Conservation (phyloP, 345 rosid species). For the Nephelium lappaceum region DNA sequence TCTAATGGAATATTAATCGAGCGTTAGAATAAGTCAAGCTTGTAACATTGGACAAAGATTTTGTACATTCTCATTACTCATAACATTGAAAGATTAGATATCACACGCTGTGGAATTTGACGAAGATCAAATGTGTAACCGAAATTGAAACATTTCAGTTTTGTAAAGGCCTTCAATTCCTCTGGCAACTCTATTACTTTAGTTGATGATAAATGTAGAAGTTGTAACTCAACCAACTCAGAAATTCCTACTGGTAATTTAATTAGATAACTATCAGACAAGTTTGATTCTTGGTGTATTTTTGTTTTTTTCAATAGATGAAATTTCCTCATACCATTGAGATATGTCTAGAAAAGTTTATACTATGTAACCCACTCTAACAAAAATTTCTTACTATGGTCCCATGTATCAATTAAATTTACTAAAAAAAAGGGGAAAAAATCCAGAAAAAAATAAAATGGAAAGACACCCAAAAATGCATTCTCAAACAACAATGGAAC, state of each 20-base stretch:
- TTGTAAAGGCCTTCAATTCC: not conserved
- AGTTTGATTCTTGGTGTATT: not conserved
- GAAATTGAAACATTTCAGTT: not conserved
- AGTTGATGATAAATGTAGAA: not conserved
- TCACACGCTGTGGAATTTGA: not conserved
- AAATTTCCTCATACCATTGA: no score
- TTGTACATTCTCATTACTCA: no score
- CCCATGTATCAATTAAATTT: no score
- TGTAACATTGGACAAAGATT: no score
- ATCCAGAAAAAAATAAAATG: no score
- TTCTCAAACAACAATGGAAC: no score
- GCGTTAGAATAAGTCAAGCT: not conserved
- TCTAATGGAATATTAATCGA: not conserved
- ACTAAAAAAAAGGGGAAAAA: no score
- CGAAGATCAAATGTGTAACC: fast-evolving
- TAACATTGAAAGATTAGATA: not conserved
- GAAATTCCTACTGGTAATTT: not conserved
- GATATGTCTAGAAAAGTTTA: no score
- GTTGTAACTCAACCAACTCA: not conserved
- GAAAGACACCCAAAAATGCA: no score
- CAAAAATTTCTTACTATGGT: no score
- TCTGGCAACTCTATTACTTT: not conserved
- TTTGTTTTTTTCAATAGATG: no score
- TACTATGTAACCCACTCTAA: no score
- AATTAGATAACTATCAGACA: not conserved